These are phyloP conservation scores for Mimosa pudica DNA, from an alignment of 306 rosid genomes.

Conservation along the genomic window DNA sequence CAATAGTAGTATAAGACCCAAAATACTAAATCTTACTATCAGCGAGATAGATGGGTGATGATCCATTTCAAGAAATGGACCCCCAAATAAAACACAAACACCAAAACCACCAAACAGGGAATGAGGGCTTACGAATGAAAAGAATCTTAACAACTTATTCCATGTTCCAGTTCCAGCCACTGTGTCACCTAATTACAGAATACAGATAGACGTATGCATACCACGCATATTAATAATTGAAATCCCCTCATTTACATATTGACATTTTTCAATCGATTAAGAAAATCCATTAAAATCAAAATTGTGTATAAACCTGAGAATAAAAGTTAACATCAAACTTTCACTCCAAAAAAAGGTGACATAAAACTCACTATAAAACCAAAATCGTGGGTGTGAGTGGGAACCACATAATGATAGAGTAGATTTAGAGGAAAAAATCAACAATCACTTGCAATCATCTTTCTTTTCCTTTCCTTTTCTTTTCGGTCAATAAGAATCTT, in stretches of 20 bases:
- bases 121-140: not conserved
- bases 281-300: not conserved
- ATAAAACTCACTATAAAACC: not conserved
- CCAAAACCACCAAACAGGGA: not conserved
- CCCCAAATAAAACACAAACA: too few relatives aligned
- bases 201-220: not conserved
- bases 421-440: not conserved
- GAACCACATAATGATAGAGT: not conserved
- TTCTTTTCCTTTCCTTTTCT: conserved; percentile 27
- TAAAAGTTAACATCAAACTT: not conserved
- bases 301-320: not conserved
- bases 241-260: not conserved
- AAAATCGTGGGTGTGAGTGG: not conserved
- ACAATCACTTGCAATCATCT: not conserved
- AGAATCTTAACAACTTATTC: not conserved
- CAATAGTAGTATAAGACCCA: not conserved
- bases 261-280: too few relatives aligned
- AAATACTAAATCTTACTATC: not conserved
- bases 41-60: not conserved
- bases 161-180: not conserved
- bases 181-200: not conserved
- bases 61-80: not conserved
- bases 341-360: not conserved
- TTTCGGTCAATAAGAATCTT: not conserved
- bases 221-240: not conserved